These are phyloP conservation scores for Rutstroemia sydowiana DNA, from an alignment of 2,329 filamentous ascomycete genomes.

Conservation along the genomic window DNA sequence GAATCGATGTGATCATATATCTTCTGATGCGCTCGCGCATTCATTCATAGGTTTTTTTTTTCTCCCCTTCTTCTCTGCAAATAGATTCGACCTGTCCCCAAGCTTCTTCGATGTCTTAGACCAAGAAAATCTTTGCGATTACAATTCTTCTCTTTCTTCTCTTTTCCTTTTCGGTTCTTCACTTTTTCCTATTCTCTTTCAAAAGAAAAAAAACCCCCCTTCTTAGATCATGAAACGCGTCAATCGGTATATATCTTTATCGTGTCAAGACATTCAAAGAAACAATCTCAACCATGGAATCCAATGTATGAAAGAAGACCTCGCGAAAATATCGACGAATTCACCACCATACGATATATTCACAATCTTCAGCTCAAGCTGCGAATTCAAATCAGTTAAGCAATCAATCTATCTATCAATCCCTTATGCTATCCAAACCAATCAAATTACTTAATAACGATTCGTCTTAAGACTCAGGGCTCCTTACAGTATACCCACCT, in stretches of 20 bases:
- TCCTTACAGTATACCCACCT: too few species aligned
- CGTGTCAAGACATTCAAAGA: background rate
- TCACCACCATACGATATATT: too few species aligned
- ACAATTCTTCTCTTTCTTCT: background rate
- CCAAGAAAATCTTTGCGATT: background rate
- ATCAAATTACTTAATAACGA: too few species aligned
- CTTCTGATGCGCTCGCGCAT: background rate
- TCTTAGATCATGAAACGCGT: too few species aligned
- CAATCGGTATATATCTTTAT: background rate
- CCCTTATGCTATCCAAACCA: too few species aligned
- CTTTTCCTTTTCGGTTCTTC: background rate
- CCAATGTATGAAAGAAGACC: too few species aligned
- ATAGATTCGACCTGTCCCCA: background rate
- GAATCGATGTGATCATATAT: background rate
- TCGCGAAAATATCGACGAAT: too few species aligned
- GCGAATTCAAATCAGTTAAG: too few species aligned
- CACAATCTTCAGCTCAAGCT: too few species aligned
- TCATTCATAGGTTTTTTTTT: background rate
- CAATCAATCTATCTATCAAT: too few species aligned
- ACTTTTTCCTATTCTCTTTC: background rate
- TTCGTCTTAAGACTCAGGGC: too few species aligned
- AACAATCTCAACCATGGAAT: too few species aligned
- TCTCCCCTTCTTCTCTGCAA: background rate
- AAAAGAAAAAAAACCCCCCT: background rate
- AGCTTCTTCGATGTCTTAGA: conserved; percentile 8